Evolutionary conservation across 1,284 basidiomycete genomes (phyloP).

Genomic region (Lentinula novae-zelandiae): DNA sequence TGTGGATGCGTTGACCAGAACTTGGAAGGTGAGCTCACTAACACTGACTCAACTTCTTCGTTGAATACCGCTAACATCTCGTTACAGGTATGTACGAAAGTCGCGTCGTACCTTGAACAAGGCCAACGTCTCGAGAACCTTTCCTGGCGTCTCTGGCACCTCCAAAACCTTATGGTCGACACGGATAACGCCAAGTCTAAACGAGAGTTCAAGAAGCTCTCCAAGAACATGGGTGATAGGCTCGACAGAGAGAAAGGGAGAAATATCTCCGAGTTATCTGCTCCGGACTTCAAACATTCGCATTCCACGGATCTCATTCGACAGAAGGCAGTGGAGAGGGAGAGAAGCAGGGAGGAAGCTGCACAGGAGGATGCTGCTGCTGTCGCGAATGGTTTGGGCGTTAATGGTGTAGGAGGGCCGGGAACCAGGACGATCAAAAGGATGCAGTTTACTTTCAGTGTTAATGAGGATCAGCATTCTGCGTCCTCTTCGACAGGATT

Average conservation of each 20-base stretch:
- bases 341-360: not conserved
- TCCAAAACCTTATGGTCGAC: slow-evolving; percentile 84
- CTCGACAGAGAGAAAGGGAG: slow-evolving; percentile 84
- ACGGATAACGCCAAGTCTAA: slow-evolving; percentile 81
- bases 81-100: slow-evolving; percentile 74
- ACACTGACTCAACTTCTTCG: too few relatives aligned
- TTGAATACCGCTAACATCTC: slow-evolving; percentile 9
- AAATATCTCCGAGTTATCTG: slow-evolving; percentile 75
- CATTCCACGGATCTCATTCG: slow-evolving; percentile 71
- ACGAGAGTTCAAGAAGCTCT: slow-evolving; percentile 82
- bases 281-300: slow-evolving; percentile 73
- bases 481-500: too few relatives aligned
- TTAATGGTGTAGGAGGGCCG: slow-evolving; percentile 24
- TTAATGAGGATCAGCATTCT: slow-evolving; percentile 45
- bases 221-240: slow-evolving; percentile 81
- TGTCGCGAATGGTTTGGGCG: too few relatives aligned
- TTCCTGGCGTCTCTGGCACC: slow-evolving; percentile 84
- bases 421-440: slow-evolving; percentile 70
- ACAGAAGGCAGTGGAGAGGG: slow-evolving; percentile 71
- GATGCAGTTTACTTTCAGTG: slow-evolving; percentile 82
- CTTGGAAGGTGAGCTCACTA: slow-evolving; percentile 66
- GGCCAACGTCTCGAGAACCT: slow-evolving; percentile 84
- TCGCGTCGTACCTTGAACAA: slow-evolving; percentile 82
- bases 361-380: not conserved
- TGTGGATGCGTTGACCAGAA: slow-evolving; percentile 76